Conservation (phyloP, 2,329 filamentous ascomycete species). For the Calonectria multiphialidica region DNA sequence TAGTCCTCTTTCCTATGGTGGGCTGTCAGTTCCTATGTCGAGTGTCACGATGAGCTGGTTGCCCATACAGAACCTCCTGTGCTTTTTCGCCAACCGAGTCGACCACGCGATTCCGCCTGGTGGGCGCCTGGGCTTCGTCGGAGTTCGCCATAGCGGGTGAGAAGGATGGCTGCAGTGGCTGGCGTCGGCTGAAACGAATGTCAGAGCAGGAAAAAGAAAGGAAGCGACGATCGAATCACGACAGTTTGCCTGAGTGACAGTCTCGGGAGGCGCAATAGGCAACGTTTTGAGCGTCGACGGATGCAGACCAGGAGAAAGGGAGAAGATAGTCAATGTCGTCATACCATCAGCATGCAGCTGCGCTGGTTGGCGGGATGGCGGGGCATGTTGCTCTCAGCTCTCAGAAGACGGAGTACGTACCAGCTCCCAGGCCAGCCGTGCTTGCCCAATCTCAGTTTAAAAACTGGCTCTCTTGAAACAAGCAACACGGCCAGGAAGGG, state of each 20-base stretch:
- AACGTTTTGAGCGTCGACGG: not conserved
- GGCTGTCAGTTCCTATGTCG: slow-evolving; percentile 17
- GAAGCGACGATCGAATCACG: not conserved
- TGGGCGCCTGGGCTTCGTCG: slow-evolving; percentile 35
- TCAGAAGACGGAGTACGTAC: slow-evolving; percentile 29
- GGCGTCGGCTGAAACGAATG: not conserved
- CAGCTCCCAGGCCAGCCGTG: not conserved
- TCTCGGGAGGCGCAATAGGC: not conserved
- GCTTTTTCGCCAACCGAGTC: slow-evolving; percentile 59
- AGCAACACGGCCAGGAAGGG: no score
- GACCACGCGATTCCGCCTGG: slow-evolving; percentile 49
- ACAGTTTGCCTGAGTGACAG: not conserved
- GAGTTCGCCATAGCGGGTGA: slow-evolving; percentile 40
- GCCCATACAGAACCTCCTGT: slow-evolving; percentile 61
- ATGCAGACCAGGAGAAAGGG: not conserved
- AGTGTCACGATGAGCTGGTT: not conserved
- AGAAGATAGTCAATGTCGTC: slow-evolving; percentile 28
- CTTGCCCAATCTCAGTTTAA: not conserved
- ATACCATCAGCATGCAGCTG: slow-evolving; percentile 10
- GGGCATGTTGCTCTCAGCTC: not conserved
- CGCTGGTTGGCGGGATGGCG: slow-evolving; percentile 1
- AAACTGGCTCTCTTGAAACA: not conserved
- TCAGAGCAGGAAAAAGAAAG: not conserved
- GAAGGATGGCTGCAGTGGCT: not conserved
- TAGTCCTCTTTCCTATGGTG: slow-evolving; percentile 75